Evolutionary conservation across 164 flowering plant species (phyloP).

Genomic region (Aristolochia fimbriata): DNA sequence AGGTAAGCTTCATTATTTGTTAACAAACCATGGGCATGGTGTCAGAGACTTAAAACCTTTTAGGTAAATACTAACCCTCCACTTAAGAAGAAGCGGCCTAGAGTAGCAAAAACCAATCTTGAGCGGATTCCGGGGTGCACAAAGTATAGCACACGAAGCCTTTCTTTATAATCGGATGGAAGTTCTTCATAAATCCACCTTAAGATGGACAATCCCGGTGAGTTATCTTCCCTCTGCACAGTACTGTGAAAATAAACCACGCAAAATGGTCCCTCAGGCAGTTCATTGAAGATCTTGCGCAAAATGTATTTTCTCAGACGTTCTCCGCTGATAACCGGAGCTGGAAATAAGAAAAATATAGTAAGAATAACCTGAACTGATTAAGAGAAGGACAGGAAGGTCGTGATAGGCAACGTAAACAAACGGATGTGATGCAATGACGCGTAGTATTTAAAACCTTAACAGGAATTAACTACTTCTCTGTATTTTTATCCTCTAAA

Average conservation of each 20-base stretch:
- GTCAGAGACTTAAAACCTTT: too few species aligned
- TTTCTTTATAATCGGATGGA: slow-evolving; percentile 52
- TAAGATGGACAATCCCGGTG: slow-evolving; percentile 74
- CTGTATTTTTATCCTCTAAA: too few species aligned
- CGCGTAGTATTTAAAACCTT: too few species aligned
- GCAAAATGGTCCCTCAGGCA: slow-evolving; percentile 78
- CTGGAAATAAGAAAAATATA: slow-evolving; percentile 24
- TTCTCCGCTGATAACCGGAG: slow-evolving; percentile 65
- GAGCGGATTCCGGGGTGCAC: slow-evolving; percentile 92
- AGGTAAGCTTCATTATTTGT: too few species aligned
- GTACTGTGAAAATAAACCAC: slow-evolving; percentile 80
- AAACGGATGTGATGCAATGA: too few species aligned
- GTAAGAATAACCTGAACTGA: background rate
- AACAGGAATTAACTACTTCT: too few species aligned
- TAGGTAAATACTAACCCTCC: slow-evolving; percentile 58
- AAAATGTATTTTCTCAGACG: slow-evolving; percentile 71
- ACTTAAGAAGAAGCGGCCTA: slow-evolving; percentile 79
- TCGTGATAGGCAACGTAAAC: too few species aligned
- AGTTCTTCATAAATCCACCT: slow-evolving; percentile 96
- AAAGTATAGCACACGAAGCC: slow-evolving; percentile 78
- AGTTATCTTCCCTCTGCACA: slow-evolving; percentile 82
- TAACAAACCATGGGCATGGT: too few species aligned
- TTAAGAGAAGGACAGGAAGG: background rate
- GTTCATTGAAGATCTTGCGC: slow-evolving; percentile 52
- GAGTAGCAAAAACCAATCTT: slow-evolving; percentile 68